phyloP scores from a whole-genome alignment of 2,329 filamentous ascomycete genomes.

The Raffaelea arxii region DNA sequence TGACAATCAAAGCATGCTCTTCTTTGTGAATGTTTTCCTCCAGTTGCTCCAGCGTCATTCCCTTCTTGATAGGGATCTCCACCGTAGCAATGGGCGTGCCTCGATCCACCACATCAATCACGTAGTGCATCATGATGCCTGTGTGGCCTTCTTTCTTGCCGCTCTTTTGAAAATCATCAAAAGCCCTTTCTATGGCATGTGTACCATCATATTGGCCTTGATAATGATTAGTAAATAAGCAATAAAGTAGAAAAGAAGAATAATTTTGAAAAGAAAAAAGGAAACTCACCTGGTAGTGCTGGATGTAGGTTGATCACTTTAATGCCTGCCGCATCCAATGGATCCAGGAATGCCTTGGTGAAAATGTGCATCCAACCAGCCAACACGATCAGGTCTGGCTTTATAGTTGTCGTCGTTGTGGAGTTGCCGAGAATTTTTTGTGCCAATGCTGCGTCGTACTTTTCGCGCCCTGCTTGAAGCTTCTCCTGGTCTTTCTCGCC shows the following conservation, averaged over 20 bases:
- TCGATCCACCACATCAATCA: slow-evolving; percentile 70
- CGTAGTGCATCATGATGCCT: slow-evolving; percentile 85
- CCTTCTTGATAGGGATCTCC: slow-evolving; percentile 57
- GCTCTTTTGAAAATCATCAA: slow-evolving; percentile 56
- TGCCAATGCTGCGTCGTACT: slow-evolving; percentile 69
- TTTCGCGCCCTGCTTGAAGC: slow-evolving; percentile 48
- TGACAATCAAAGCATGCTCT: slow-evolving; percentile 72
- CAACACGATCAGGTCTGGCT: slow-evolving; percentile 54
- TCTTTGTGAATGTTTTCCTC: slow-evolving; percentile 63
- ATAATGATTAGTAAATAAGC: neutral
- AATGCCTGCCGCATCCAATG: slow-evolving; percentile 51
- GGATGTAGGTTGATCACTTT: slow-evolving; percentile 79
- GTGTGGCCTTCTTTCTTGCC: slow-evolving; percentile 59
- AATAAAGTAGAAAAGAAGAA: neutral
- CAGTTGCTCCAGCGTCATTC: slow-evolving; percentile 55
- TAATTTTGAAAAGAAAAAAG: neutral
- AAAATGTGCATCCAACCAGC: slow-evolving; percentile 86
- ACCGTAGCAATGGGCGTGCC: slow-evolving; percentile 62
- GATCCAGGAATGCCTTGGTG: slow-evolving; percentile 57
- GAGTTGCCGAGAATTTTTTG: slow-evolving; percentile 56
- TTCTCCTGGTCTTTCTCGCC: slow-evolving; percentile 49
- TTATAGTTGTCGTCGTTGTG: too few species aligned
- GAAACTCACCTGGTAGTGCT: slow-evolving; percentile 48
- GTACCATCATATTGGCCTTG: slow-evolving; percentile 66
- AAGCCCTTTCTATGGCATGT: slow-evolving; percentile 69